Conservation (phyloP, 1,284 basidiomycete species). For the Ustanciosporium gigantosporum region DNA sequence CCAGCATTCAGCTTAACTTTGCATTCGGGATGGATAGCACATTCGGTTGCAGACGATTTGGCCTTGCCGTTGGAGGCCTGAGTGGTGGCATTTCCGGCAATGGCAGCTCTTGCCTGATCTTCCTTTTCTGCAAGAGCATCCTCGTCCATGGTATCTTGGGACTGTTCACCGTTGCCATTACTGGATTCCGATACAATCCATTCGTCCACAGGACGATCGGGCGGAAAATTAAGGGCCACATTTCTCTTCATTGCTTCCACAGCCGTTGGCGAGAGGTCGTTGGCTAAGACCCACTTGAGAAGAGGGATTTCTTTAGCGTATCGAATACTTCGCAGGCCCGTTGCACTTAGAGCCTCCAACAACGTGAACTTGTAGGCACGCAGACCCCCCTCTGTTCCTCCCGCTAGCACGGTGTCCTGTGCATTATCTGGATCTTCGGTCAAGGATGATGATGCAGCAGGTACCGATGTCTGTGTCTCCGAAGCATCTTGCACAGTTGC, state of each 20-base stretch:
- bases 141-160: constrained; percentile 13
- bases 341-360: constrained; percentile 94
- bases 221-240: constrained; percentile 82
- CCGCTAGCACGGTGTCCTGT: background rate
- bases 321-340: constrained; percentile 90
- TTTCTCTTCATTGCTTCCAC: constrained; percentile 86
- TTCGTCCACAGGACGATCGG: constrained; percentile 60
- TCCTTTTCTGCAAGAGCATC: constrained; percentile 21
- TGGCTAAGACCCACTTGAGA: constrained; percentile 87
- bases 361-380: constrained; percentile 74
- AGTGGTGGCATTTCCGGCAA: background rate
- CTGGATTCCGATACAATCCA: constrained; percentile 24
- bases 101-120: constrained; percentile 9
- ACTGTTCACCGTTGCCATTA: background rate
- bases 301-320: constrained; percentile 97
- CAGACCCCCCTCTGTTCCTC: constrained; percentile 59
- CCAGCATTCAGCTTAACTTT: constrained; percentile 55
- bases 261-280: constrained; percentile 84
- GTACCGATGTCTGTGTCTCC: background rate
- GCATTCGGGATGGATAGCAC: constrained; percentile 53
- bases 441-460: background rate
- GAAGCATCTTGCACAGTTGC: background rate
- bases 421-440: background rate
- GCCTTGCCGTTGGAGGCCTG: background rate
- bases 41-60: background rate